phyloP scores from a whole-genome alignment of 139 green algal genomes.

The Yamagishiella unicocca region DNA sequence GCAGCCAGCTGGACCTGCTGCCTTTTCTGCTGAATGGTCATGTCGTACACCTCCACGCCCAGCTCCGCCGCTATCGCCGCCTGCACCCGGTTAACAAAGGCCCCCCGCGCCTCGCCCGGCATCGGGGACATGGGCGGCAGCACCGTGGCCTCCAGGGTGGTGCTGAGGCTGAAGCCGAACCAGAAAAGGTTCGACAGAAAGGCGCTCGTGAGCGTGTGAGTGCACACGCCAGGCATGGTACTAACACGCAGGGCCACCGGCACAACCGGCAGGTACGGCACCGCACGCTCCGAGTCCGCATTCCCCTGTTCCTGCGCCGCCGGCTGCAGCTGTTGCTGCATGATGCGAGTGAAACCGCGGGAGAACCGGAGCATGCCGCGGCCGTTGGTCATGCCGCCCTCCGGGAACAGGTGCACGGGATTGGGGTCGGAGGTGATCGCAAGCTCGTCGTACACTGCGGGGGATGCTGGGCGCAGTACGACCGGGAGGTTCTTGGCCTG shows the following conservation, averaged over 20 bases:
- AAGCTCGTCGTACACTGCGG: conserved; percentile 59
- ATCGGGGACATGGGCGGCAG: conserved; percentile 60
- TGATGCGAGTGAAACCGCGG: conserved; percentile 73
- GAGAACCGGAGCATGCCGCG: conserved; percentile 70
- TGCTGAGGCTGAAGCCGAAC: conserved; percentile 60
- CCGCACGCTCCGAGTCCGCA: background rate
- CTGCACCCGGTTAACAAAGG: conserved; percentile 75
- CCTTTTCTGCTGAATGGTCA: conserved; percentile 75
- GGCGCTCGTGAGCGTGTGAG: conserved; percentile 65
- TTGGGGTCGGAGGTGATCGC: background rate
- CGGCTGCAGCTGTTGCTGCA: background rate
- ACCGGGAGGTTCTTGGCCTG: conserved; percentile 61
- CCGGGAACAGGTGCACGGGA: conserved; percentile 65
- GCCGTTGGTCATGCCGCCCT: conserved; percentile 79
- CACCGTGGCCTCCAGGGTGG: conserved; percentile 62
- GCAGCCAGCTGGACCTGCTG: too few relatives aligned
- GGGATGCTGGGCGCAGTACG: conserved; percentile 61
- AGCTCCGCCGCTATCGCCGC: conserved; percentile 68
- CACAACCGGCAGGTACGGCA: conserved; percentile 61
- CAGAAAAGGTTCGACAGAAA: conserved; percentile 74
- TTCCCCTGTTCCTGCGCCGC: background rate
- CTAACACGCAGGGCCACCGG: conserved; percentile 63
- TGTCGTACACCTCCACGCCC: conserved; percentile 51
- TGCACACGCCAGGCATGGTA: conserved; percentile 49
- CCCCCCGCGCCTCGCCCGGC: conserved; percentile 63